phyloP scores from a whole-genome alignment of 331 rosid species.

The Stylosanthes scabra region DNA sequence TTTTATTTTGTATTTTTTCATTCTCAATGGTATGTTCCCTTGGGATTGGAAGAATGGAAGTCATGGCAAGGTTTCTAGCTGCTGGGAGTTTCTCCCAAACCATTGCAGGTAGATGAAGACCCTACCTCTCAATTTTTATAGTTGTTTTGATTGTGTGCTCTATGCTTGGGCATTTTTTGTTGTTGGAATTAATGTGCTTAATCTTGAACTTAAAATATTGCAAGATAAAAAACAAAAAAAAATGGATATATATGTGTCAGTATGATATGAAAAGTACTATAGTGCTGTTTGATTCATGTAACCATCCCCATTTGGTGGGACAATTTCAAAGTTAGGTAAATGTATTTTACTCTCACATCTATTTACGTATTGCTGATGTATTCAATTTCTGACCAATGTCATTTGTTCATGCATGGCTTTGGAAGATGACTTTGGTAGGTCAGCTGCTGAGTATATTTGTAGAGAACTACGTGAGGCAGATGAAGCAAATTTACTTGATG shows the following conservation, averaged over 20 bases:
- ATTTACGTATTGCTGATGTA: no score
- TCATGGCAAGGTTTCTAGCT: constrained; percentile 78
- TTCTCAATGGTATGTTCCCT: constrained; percentile 75
- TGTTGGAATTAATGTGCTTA: constrained; percentile 1
- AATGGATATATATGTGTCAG: background rate
- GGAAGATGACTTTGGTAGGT: constrained; percentile 75
- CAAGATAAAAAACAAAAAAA: background rate
- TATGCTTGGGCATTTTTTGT: constrained; percentile 15
- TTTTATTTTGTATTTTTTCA: background rate
- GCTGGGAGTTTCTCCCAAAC: constrained; percentile 63
- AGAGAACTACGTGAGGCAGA: constrained; percentile 78
- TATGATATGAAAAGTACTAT: background rate
- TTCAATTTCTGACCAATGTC: constrained; percentile 34
- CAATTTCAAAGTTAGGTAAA: no score
- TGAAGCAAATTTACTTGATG: constrained; percentile 86
- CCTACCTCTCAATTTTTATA: constrained; percentile 14
- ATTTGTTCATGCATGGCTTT: constrained; percentile 38
- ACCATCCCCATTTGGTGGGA: no score
- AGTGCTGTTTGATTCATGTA: no score
- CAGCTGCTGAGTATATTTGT: constrained; percentile 64
- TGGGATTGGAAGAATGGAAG: constrained; percentile 87
- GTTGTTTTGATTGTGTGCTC: background rate
- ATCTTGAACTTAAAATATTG: background rate
- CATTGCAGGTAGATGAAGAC: constrained; percentile 55
- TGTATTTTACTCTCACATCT: no score